These are phyloP conservation scores for Trifolium subterraneum DNA, from an alignment of 306 rosid species.

Conservation along the genomic window DNA sequence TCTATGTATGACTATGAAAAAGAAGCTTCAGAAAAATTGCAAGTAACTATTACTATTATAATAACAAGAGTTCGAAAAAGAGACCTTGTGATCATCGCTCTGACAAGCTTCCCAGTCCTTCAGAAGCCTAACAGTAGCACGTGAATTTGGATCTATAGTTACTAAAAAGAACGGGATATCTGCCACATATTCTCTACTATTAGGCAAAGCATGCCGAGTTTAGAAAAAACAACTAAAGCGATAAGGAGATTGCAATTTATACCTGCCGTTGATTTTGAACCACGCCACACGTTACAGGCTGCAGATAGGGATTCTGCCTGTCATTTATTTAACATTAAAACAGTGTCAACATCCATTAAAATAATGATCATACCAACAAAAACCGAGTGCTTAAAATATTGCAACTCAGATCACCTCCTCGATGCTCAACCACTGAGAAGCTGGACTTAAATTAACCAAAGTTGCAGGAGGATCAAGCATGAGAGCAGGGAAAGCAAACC, in stretches of 20 bases:
- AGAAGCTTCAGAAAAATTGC: conserved; percentile 29
- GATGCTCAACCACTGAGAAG: conserved; percentile 68
- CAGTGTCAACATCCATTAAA: conserved; percentile 27
- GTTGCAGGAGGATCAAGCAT: conserved; percentile 88
- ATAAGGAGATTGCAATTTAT: conserved; percentile 9
- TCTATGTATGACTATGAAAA: conserved; percentile 28
- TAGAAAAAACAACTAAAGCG: conserved; percentile 21
- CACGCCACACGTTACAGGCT: conserved; percentile 86
- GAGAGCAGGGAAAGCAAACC: conserved; percentile 97
- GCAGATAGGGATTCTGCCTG: conserved; percentile 81
- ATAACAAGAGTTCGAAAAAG: conserved; percentile 42
- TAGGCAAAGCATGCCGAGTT: conserved; percentile 34
- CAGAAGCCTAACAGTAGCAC: conserved; percentile 66
- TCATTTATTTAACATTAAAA: conserved; percentile 32
- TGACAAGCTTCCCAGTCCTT: conserved; percentile 81
- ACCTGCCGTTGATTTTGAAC: conserved; percentile 77
- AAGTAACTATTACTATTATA: conserved; percentile 30
- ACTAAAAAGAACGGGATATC: conserved; percentile 86
- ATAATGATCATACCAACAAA: conserved; percentile 8
- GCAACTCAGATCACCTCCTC: conserved; percentile 65
- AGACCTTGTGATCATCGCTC: conserved; percentile 66
- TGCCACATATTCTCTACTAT: conserved; percentile 50
- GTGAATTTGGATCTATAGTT: conserved; percentile 62
- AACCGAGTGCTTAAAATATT: conserved; percentile 5
- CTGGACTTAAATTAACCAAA: conserved; percentile 70